A percentile compares a stretch with the other conserved stretches of the same genome.
These are phyloP conservation scores for Naganishia liquefaciens DNA, from an alignment of 1,284 basidiomycete genomes.

Conservation along the genomic window DNA sequence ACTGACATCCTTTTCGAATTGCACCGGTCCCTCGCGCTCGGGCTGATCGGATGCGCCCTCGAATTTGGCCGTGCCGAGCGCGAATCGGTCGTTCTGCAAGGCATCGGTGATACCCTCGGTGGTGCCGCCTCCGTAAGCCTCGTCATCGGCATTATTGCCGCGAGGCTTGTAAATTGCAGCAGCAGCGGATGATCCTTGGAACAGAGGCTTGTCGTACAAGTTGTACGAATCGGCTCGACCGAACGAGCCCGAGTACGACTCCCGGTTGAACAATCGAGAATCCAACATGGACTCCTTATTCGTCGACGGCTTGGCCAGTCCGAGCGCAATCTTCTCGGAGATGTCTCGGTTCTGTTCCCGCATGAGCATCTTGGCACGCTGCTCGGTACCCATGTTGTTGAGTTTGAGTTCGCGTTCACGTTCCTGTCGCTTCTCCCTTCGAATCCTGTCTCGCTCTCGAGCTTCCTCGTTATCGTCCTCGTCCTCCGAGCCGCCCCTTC, in stretches of 20 bases:
- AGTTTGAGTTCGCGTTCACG: constrained; percentile 96
- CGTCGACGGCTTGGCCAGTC: constrained; percentile 91
- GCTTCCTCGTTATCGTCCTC: constrained; percentile 79
- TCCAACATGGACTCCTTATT: constrained; percentile 97
- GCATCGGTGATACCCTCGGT: constrained; percentile 89
- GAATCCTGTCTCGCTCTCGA: constrained; percentile 82
- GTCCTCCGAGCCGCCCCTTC: constrained; percentile 54
- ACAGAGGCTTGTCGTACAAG: constrained; percentile 91
- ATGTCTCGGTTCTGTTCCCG: constrained; percentile 96
- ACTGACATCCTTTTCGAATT: constrained; percentile 93
- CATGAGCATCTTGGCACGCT: constrained; percentile 90
- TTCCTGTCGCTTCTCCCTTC: constrained; percentile 86
- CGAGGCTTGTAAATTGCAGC: constrained; percentile 96
- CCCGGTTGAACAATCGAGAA: constrained; percentile 95
- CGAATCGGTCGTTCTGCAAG: constrained; percentile 90
- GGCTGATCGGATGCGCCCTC: constrained; percentile 72
- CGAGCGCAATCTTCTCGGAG: constrained; percentile 97
- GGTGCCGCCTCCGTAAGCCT: constrained; percentile 87
- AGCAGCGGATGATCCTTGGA: constrained; percentile 92
- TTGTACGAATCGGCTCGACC: constrained; percentile 92
- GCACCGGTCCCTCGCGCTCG: constrained; percentile 87
- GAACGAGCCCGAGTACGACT: constrained; percentile 76
- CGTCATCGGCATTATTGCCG: constrained; percentile 75
- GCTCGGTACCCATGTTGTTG: constrained; percentile 98
- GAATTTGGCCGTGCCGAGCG: constrained; percentile 84